These are phyloP conservation scores for Xerocomus nothofagi DNA, from an alignment of 1,284 basidiomycete genomes.

Conservation along the genomic window DNA sequence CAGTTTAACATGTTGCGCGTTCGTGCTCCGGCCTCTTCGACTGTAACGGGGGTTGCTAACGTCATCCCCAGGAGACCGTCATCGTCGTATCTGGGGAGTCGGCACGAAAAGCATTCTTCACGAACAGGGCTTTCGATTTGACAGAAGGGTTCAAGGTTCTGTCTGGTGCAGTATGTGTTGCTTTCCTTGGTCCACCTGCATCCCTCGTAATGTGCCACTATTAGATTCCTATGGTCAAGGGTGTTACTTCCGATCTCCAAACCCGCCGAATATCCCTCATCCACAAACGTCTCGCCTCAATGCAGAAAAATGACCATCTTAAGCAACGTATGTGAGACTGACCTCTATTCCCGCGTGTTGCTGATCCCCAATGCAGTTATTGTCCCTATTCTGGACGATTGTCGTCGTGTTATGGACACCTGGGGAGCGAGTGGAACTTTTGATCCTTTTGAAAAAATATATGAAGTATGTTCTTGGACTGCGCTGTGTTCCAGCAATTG, in stretches of 20 bases:
- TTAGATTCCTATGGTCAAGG: constrained; percentile 70
- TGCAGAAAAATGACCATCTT: constrained; percentile 60
- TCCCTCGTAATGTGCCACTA: constrained; percentile 8
- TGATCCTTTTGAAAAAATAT: constrained; percentile 69
- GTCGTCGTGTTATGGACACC: constrained; percentile 52
- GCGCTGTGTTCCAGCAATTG: neutral
- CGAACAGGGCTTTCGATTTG: constrained; percentile 65
- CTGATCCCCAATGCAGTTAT: constrained; percentile 49
- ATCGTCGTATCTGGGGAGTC: constrained; percentile 70
- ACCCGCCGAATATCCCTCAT: constrained; percentile 59
- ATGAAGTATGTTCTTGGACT: constrained; percentile 50
- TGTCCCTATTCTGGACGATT: constrained; percentile 61
- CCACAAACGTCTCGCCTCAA: constrained; percentile 62
- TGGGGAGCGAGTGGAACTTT: constrained; percentile 63
- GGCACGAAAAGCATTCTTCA: constrained; percentile 67
- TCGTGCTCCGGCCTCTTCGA: constrained; percentile 13
- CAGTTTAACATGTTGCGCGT: constrained; percentile 64
- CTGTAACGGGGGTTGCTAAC: constrained; percentile 19
- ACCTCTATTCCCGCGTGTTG: constrained; percentile 3
- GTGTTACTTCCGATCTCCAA: constrained; percentile 68
- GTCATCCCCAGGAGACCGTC: constrained; percentile 53
- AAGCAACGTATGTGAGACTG: constrained; percentile 48
- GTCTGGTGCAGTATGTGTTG: constrained; percentile 62
- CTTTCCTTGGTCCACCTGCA: constrained; percentile 5
- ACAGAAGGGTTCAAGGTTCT: constrained; percentile 74